Evolutionary conservation across 1,284 basidiomycete species (phyloP), one percentile per base, ranked within the genome.

Genomic region (Fomitiporia mediterranea): DNA sequence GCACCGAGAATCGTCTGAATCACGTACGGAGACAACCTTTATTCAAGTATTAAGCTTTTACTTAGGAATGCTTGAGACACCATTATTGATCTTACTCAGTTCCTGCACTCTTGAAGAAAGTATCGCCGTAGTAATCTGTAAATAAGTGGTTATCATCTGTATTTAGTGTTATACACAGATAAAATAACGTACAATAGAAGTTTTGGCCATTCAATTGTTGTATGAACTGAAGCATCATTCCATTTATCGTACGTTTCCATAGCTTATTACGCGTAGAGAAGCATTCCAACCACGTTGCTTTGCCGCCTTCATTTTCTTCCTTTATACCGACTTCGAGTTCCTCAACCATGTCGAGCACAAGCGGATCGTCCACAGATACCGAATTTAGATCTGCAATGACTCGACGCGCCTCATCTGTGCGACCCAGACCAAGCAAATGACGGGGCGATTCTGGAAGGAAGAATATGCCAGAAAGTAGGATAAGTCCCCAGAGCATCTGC

Each of bases 401-500:
- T 28, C 63, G 67, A 2, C 79, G 74, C 1, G 88, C 88, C 61
- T 83, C 76, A 3, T 74, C 75, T 9, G 67, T 67, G 58, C 71
- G 75, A 1, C 79, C 80, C 19, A 67, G 77, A 44, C 82, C 80
- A 17, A 86, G 69, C 21, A 88, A 72, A 63, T 86, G 80, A 67
- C 84, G 81, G 81, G 84, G 85, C n/a, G 86, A 90, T 67, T 91
- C 89, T 0, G 89, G 89, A 0, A 92, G 72, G 74, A 87, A 84
- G 66, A 86, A 78, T 28, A 88, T 81, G 9, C 87, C 88, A 13
- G 80, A 81, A 28, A 86, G 74, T 30, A 89, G 70, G 47, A 85
- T 76, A 7, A 84, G 62, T 38, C 86, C 87, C 81, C 84, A 86
- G 17, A 81, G 62, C 63, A 88, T 70, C 64, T 89, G 86, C 1